Evolutionary conservation across 441 rosid species (phyloP).

Genomic region (Syzygium malaccense): DNA sequence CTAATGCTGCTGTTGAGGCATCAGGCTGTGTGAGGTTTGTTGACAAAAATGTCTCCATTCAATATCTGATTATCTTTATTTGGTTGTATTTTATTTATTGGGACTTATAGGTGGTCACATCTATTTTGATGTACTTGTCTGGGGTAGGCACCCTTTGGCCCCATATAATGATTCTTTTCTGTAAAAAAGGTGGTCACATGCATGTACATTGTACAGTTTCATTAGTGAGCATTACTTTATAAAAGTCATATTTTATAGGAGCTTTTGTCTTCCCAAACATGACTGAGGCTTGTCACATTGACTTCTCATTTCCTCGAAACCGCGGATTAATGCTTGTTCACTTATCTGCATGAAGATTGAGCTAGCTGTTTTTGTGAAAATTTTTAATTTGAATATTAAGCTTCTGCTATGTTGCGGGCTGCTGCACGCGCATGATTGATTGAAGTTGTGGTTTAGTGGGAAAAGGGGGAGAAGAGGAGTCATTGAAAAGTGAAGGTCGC

Average conservation of each 20-base stretch:
- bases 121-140: neutral
- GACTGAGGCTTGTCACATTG: neutral
- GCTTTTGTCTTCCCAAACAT: neutral
- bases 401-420: neutral
- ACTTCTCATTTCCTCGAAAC: neutral
- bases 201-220: neutral
- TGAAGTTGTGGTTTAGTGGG: neutral
- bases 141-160: neutral
- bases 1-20: constrained; percentile 15
- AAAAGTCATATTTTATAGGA: neutral
- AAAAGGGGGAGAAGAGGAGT: neutral
- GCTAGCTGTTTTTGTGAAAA: neutral
- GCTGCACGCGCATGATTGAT: neutral
- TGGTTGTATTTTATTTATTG: neutral
- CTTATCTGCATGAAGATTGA: neutral
- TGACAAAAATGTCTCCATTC: neutral
- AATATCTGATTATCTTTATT: neutral
- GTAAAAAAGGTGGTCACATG: neutral
- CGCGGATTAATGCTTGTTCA: neutral
- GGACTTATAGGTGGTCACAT: neutral
- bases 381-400: neutral
- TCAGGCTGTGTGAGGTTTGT: constrained; percentile 31
- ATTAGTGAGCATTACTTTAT: neutral
- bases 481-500: neutral
- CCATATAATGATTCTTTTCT: neutral